Evolutionary conservation across 148 eudicot genomes (phyloP).

Genomic region (Polygonum aviculare): DNA sequence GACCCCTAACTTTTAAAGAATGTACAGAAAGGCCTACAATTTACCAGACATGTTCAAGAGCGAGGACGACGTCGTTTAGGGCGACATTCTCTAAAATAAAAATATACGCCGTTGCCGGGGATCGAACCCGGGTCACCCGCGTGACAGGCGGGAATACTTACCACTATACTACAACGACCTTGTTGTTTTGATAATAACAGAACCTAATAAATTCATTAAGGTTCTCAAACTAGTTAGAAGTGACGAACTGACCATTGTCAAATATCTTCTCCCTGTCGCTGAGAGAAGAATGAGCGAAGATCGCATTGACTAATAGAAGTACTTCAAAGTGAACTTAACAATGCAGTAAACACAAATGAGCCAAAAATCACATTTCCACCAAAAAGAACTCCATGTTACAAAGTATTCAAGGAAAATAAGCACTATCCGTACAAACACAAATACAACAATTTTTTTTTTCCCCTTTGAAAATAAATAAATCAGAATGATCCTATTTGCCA

Average conservation of each 20-base stretch:
- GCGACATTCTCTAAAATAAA: neutral
- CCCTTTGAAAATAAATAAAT: neutral
- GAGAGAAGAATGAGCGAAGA: no score
- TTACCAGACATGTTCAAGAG: no score
- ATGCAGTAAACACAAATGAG: neutral
- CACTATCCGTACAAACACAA: neutral
- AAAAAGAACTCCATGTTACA: neutral
- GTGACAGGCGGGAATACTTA: constrained; percentile 99
- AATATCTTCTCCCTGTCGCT: no score
- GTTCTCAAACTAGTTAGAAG: no score
- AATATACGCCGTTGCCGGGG: constrained; percentile 99
- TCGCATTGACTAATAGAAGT: neutral
- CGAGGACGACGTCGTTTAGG: no score
- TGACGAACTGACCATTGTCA: no score
- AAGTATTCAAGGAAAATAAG: neutral
- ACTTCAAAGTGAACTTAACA: neutral
- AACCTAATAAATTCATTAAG: no score
- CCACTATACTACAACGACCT: constrained; percentile 99
- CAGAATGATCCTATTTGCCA: neutral
- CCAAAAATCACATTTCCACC: neutral
- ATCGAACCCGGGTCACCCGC: constrained; percentile 99
- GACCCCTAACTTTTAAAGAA: neutral
- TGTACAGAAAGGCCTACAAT: no score
- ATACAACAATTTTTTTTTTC: neutral
- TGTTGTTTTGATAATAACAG: neutral